Conservation (phyloP, 345 rosid species). For the Dovyalis caffra region DNA sequence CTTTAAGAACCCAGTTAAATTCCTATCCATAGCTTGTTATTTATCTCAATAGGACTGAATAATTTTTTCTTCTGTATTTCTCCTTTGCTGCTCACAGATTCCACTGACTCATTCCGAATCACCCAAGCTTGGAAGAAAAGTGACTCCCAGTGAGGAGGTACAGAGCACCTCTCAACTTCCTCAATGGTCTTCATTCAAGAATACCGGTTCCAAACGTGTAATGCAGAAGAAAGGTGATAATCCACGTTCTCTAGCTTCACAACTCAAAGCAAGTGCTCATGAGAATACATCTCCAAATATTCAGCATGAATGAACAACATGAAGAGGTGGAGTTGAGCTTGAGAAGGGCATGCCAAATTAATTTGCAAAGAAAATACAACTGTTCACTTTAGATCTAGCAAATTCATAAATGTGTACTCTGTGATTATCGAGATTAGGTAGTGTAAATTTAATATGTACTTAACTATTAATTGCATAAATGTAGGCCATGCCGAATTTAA, state of each 20-base stretch:
- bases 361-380: background rate
- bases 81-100: conserved; percentile 21
- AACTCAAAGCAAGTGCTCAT: conserved; percentile 11
- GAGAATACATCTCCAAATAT: conserved; percentile 49
- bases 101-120: conserved; percentile 29
- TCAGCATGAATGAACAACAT: conserved; percentile 16
- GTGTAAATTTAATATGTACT: conserved; percentile 6
- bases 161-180: conserved; percentile 21
- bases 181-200: conserved; percentile 30
- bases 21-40: background rate
- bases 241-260: conserved; percentile 22
- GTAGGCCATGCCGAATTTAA: background rate
- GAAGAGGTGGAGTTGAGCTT: background rate
- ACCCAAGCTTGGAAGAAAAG: conserved; percentile 23
- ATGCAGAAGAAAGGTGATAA: conserved; percentile 28
- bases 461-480: background rate
- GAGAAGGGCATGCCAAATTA: background rate
- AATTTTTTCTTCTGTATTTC: background rate
- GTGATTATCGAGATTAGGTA: background rate
- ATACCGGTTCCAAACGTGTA: conserved; percentile 18
- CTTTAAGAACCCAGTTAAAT: background rate
- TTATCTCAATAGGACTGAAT: background rate
- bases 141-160: conserved; percentile 12
- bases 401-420: conserved; percentile 11
- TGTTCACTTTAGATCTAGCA: conserved; percentile 7